Percentiles rank a stretch among this genome's conserved stretches.
These are phyloP conservation scores for Silene conica DNA, from an alignment of 148 eudicot genomes.

Conservation along the genomic window DNA sequence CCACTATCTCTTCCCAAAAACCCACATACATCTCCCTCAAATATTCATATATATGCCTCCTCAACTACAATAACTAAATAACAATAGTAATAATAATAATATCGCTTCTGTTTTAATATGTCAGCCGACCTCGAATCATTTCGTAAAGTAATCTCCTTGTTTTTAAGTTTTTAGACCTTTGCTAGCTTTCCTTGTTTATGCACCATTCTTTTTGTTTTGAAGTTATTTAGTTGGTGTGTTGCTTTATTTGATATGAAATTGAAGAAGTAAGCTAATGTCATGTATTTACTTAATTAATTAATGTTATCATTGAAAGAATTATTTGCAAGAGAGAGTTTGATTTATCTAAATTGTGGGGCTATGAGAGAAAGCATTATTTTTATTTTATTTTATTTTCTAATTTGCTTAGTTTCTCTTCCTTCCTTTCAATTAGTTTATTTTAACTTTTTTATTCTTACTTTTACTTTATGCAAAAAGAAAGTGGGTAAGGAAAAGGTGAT, in stretches of 20 bases:
- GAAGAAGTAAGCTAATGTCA: slow-evolving; percentile 34
- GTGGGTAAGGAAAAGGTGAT: slow-evolving; percentile 37
- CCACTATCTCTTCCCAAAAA: slow-evolving; percentile 10
- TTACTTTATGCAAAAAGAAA: slow-evolving; percentile 54
- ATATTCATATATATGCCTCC: slow-evolving; percentile 3
- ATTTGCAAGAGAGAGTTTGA: slow-evolving; percentile 2
- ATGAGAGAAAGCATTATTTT: slow-evolving; percentile 13
- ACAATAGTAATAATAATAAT: neutral
- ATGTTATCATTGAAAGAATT: neutral
- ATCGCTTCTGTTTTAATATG: neutral
- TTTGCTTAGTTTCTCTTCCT: slow-evolving; percentile 22
- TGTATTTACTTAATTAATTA: neutral
- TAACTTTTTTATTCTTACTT: slow-evolving; percentile 30
- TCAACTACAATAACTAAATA: neutral
- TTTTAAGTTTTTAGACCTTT: slow-evolving; percentile 5
- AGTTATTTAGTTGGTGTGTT: slow-evolving; percentile 18
- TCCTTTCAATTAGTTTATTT: slow-evolving; percentile 28
- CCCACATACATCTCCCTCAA: slow-evolving; percentile 5
- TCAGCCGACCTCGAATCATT: slow-evolving; percentile 7
- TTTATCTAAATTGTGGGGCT: slow-evolving; percentile 25
- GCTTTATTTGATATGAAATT: slow-evolving; percentile 42
- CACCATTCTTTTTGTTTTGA: slow-evolving; percentile 15
- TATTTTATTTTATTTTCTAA: neutral
- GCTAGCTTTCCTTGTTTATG: slow-evolving; percentile 17
- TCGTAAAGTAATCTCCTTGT: neutral